Percentiles rank a stretch among this genome's conserved stretches.
Conservation (phyloP, 2,329 filamentous ascomycete species). For the Pseudogymnoascus sp. region DNA sequence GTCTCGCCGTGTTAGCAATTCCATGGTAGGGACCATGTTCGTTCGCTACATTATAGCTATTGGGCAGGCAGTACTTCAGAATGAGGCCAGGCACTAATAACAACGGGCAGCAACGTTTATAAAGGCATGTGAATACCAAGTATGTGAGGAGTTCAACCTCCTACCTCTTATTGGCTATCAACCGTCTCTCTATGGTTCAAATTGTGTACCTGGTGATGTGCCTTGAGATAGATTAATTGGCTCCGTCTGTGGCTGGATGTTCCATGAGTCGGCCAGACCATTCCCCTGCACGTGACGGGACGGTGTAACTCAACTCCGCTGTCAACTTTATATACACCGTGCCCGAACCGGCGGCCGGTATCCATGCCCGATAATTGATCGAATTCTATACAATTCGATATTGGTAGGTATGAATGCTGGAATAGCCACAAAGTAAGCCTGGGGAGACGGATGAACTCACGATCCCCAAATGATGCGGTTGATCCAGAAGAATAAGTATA, state of each 20-base stretch:
- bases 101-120: not conserved
- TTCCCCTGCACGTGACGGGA: not conserved
- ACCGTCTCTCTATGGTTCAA: not conserved
- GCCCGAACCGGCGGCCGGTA: not conserved
- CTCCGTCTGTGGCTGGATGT: not conserved
- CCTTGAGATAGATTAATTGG: not conserved
- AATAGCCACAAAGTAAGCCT: not conserved
- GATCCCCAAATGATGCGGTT: not conserved
- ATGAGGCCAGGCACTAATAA: not conserved
- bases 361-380: not conserved
- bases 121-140: not conserved
- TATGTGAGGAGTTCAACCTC: not conserved
- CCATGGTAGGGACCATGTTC: not conserved
- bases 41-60: not conserved
- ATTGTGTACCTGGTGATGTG: slow-evolving; percentile 2
- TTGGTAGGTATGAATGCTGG: not conserved
- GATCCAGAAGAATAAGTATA: not conserved
- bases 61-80: not conserved
- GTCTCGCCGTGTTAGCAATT: not conserved
- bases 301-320: not conserved
- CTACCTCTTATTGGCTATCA: not conserved
- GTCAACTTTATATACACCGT: not conserved
- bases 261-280: not conserved
- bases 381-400: not conserved
- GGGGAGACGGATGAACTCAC: not conserved